phyloP scores from a whole-genome alignment of 2,329 filamentous ascomycete species.

The Botrytis aclada region DNA sequence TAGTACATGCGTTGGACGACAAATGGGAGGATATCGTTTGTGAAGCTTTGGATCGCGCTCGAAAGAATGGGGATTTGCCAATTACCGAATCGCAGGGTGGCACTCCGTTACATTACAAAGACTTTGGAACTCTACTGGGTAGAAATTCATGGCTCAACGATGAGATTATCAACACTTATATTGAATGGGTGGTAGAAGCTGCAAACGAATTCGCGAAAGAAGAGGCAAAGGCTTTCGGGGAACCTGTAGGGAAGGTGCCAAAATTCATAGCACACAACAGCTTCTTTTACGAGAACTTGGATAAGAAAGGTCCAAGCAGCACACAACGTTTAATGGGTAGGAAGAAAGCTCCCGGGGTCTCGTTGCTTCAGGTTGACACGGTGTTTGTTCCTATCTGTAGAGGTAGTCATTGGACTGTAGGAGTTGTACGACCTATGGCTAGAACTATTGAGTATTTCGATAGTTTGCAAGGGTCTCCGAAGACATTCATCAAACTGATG shows the following conservation, averaged over 20 bases:
- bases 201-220: slow-evolving; percentile 56
- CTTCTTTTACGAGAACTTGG: slow-evolving; percentile 60
- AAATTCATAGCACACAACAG: slow-evolving; percentile 63
- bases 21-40: slow-evolving; percentile 43
- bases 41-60: slow-evolving; percentile 32
- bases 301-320: slow-evolving; percentile 45
- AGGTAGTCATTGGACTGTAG: slow-evolving; percentile 66
- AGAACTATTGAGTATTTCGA: slow-evolving; percentile 67
- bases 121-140: slow-evolving; percentile 61
- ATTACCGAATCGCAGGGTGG: slow-evolving; percentile 50
- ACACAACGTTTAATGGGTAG: slow-evolving; percentile 57
- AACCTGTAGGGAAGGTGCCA: slow-evolving; percentile 48
- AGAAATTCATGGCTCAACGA: slow-evolving; percentile 69
- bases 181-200: slow-evolving; percentile 57
- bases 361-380: slow-evolving; percentile 63
- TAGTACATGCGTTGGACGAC: slow-evolving; percentile 36
- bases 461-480: slow-evolving; percentile 50
- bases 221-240: slow-evolving; percentile 26
- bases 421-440: slow-evolving; percentile 61
- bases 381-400: slow-evolving; percentile 69
- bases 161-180: slow-evolving; percentile 66
- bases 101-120: slow-evolving; percentile 51
- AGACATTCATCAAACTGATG: slow-evolving; percentile 43
- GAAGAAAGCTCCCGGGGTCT: slow-evolving; percentile 54
- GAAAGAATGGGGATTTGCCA: slow-evolving; percentile 28